These are phyloP conservation scores for Pyrus bretschneideri DNA, from an alignment of 306 rosid species.

Conservation along the genomic window DNA sequence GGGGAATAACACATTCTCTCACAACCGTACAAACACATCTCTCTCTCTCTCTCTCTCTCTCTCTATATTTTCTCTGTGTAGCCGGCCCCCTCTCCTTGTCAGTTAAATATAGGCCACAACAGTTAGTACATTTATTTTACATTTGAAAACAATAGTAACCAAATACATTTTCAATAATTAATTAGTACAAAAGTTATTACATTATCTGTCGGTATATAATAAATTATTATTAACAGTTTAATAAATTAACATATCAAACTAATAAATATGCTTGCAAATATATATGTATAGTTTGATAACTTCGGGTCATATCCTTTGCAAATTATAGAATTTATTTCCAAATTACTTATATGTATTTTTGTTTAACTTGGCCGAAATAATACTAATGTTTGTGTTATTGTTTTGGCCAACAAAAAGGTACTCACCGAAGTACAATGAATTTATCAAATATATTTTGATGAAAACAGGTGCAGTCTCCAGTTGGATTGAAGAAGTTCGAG, in stretches of 20 bases:
- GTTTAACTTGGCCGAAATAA: neutral
- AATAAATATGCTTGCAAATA: neutral
- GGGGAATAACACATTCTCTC: too few relatives aligned
- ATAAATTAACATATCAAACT: neutral
- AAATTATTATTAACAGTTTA: neutral
- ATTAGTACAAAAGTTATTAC: neutral
- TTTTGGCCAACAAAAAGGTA: neutral
- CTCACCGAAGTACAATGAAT: neutral
- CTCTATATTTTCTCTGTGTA: too few relatives aligned
- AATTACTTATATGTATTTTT: neutral
- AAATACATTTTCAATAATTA: neutral
- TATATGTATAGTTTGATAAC: too few relatives aligned
- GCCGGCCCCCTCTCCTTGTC: too few relatives aligned
- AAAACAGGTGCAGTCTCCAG: conserved; percentile 65
- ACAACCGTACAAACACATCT: too few relatives aligned
- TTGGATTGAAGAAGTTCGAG: conserved; percentile 56
- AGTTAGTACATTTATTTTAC: neutral
- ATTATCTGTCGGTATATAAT: neutral
- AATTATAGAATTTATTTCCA: neutral
- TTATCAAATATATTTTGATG: neutral
- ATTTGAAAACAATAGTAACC: neutral
- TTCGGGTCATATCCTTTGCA: neutral
- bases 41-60: too few relatives aligned
- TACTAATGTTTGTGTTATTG: neutral
- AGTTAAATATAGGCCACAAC: too few relatives aligned